Conservation (phyloP, 2,329 filamentous ascomycete genomes). For the Septoria petroselini region DNA sequence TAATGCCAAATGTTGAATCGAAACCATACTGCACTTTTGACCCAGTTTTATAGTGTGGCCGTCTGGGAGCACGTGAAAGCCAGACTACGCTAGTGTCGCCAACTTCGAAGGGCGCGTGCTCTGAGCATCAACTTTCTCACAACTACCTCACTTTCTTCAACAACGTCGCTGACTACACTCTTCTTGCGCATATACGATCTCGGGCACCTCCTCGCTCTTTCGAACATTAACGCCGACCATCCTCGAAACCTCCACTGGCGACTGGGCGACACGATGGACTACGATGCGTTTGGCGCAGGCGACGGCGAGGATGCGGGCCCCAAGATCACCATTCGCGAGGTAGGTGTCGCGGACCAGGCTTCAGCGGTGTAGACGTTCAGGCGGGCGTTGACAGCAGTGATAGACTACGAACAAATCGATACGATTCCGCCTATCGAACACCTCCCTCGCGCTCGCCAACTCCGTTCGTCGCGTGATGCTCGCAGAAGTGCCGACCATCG, state of each 20-base stretch:
- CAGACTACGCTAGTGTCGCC: no score
- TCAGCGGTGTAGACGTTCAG: constrained; percentile 2
- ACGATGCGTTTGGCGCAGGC: constrained; percentile 23
- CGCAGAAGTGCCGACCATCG: constrained; percentile 89
- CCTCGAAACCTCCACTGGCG: neutral
- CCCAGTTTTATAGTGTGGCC: no score
- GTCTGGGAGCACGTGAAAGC: no score
- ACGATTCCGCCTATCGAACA: constrained; percentile 86
- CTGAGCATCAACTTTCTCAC: no score
- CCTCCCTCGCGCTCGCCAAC: constrained; percentile 90
- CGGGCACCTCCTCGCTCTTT: no score
- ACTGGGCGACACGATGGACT: constrained; percentile 21
- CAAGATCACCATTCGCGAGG: constrained; percentile 47
- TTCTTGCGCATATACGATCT: no score
- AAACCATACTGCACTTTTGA: no score
- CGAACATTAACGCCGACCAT: neutral
- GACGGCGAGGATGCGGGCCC: constrained; percentile 29
- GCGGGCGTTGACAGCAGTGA: constrained; percentile 6
- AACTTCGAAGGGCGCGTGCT: no score
- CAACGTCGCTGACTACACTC: no score
- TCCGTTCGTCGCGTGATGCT: constrained; percentile 86
- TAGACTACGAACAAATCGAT: constrained; percentile 72
- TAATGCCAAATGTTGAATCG: no score
- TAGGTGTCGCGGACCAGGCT: constrained; percentile 23
- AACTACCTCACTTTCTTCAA: no score